Percentiles rank a stretch among this genome's conserved stretches.
Conservation (phyloP, 2,329 filamentous ascomycete species). For the Microdochium trichocladiopsis region DNA sequence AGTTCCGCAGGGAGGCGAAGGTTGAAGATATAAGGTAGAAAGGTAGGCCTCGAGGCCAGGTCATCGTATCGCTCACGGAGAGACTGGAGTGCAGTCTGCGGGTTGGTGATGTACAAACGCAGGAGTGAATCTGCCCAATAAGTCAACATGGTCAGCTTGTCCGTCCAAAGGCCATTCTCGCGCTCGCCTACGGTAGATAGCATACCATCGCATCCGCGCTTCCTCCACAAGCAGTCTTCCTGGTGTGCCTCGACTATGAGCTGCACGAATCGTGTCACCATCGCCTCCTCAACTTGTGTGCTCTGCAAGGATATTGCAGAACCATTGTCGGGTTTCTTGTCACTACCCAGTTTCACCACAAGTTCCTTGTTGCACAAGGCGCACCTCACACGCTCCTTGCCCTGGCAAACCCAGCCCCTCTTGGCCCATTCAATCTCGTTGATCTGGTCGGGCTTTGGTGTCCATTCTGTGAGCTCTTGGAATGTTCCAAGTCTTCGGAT, state of each 20-base stretch:
- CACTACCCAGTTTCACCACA: conserved; percentile 57
- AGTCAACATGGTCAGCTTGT: conserved; percentile 9
- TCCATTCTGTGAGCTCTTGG: conserved; percentile 86
- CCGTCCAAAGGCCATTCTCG: background rate
- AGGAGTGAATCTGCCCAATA: conserved; percentile 46
- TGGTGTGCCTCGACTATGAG: conserved; percentile 70
- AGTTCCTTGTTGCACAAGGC: conserved; percentile 79
- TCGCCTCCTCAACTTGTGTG: conserved; percentile 54
- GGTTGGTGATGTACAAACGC: conserved; percentile 56
- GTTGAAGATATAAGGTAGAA: conserved; percentile 56
- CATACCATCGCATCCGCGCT: conserved; percentile 77
- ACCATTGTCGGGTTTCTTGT: conserved; percentile 48
- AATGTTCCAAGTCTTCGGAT: conserved; percentile 78
- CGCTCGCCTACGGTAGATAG: background rate
- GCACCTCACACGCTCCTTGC: conserved; percentile 78
- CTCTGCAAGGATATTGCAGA: background rate
- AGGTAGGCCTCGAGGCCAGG: conserved; percentile 43
- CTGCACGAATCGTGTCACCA: conserved; percentile 70
- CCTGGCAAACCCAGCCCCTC: conserved; percentile 81
- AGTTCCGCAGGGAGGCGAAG: conserved; percentile 47
- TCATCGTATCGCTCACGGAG: conserved; percentile 61
- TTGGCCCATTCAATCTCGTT: conserved; percentile 94
- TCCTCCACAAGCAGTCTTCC: conserved; percentile 79
- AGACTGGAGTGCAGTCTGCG: conserved; percentile 46
- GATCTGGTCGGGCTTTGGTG: conserved; percentile 80